A percentile compares a stretch with the other conserved stretches of the same genome.
These are phyloP conservation scores for Glycine tomentella DNA, from an alignment of 306 rosid species.

Conservation along the genomic window DNA sequence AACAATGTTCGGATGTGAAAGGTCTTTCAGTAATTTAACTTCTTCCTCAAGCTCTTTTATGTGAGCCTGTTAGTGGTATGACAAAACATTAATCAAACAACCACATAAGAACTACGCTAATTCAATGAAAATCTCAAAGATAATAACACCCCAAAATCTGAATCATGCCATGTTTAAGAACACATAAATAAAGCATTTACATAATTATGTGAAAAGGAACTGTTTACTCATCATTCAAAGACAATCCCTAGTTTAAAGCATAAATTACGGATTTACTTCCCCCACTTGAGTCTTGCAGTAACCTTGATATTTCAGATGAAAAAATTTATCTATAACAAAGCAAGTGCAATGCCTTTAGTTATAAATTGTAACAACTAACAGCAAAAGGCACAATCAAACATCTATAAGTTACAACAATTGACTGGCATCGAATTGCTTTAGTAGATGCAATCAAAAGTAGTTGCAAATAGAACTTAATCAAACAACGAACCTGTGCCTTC, in stretches of 20 bases:
- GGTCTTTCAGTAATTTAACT: constrained; percentile 96
- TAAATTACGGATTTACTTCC: background rate
- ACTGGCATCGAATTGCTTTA: background rate
- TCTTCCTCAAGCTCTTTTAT: constrained; percentile 98
- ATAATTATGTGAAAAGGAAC: background rate
- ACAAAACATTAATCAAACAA: constrained; percentile 43
- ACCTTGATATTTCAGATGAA: background rate
- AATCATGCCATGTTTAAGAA: constrained; percentile 28
- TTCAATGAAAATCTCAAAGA: constrained; percentile 20
- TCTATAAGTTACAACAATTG: constrained; percentile 10
- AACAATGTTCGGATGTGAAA: constrained; percentile 94
- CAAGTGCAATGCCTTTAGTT: background rate
- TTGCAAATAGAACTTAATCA: constrained; percentile 19
- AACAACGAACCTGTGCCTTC: constrained; percentile 82
- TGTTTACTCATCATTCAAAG: background rate
- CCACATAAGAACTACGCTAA: constrained; percentile 17
- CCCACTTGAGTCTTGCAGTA: background rate
- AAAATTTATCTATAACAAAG: background rate
- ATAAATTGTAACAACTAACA: background rate
- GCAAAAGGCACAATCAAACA: constrained; percentile 6
- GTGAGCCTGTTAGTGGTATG: constrained; percentile 71
- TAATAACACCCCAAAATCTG: constrained; percentile 10
- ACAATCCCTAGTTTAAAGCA: constrained; percentile 6
- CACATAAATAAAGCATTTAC: background rate
- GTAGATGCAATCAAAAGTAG: constrained; percentile 31